A percentile compares a stretch with the other conserved stretches of the same genome.
Evolutionary conservation across 2,329 filamentous ascomycete species (phyloP).

Genomic region (Cercospora nicotianae): DNA sequence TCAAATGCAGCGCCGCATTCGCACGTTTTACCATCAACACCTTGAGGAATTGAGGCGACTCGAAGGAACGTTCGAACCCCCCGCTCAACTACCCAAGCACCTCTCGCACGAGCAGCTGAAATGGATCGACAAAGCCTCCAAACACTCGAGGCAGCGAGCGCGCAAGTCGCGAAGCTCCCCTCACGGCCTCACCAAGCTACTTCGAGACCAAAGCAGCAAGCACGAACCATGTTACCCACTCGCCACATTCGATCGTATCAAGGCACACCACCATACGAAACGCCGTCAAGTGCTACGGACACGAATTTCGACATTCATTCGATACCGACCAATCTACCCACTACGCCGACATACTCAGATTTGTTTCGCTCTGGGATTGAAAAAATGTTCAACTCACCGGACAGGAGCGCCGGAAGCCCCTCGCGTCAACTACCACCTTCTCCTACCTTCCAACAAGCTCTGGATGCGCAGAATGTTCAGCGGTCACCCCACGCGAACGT

Average conservation of each 20-base stretch:
- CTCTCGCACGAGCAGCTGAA: background rate
- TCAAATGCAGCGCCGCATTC: background rate
- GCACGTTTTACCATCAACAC: background rate
- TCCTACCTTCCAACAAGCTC: background rate
- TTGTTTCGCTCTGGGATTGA: background rate
- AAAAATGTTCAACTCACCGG: background rate
- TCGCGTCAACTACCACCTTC: background rate
- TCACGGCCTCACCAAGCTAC: background rate
- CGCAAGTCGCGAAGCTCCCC: background rate
- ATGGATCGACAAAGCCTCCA: constrained; percentile 1
- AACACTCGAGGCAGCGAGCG: background rate
- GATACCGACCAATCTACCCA: background rate
- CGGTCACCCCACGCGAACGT: background rate
- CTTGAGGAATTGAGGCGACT: background rate
- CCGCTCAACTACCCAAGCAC: background rate
- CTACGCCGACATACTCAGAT: constrained; percentile 1
- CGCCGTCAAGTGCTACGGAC: background rate
- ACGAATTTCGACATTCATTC: background rate
- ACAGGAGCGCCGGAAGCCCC: background rate
- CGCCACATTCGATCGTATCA: background rate
- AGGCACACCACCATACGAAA: constrained; percentile 5
- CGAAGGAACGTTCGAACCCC: background rate
- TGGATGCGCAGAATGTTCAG: background rate
- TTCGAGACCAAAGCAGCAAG: background rate
- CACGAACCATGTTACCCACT: background rate